Conservation (phyloP, 2,329 filamentous ascomycete genomes). For the Diplocarpon mali region DNA sequence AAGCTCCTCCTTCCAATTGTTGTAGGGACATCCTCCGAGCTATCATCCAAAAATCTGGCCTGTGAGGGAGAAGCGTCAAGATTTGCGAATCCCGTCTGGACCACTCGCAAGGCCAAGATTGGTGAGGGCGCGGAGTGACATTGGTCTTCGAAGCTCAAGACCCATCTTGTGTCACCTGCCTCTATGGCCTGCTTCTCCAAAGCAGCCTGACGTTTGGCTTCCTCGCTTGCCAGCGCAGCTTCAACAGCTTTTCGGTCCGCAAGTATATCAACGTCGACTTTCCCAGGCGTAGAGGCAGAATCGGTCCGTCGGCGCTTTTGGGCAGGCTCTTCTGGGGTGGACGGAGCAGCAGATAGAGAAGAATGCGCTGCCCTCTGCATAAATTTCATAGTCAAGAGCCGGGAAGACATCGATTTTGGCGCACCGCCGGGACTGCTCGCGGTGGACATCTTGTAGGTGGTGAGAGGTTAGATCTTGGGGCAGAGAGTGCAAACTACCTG, state of each 20-base stretch:
- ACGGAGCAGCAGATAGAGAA: conserved; percentile 31
- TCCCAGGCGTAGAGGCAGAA: conserved; percentile 17
- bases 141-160: conserved; percentile 45
- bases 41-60: conserved; percentile 14
- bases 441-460: conserved; percentile 19
- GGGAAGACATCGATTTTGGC: conserved; percentile 69
- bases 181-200: conserved; percentile 51
- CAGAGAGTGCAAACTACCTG: no score
- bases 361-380: conserved; percentile 78
- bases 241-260: conserved; percentile 50
- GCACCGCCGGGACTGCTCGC: conserved; percentile 25
- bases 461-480: no score
- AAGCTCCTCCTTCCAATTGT: conserved; percentile 37
- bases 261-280: conserved; percentile 31
- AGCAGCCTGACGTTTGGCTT: conserved; percentile 50
- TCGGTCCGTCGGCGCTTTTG: conserved; percentile 53
- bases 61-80: conserved; percentile 30
- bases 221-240: conserved; percentile 54
- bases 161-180: conserved; percentile 65
- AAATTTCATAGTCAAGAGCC: conserved; percentile 91
- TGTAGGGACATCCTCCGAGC: conserved; percentile 25
- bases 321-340: conserved; percentile 39
- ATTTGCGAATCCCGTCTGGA: conserved; percentile 48
- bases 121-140: conserved; percentile 21
- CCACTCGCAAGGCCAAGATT: conserved; percentile 39